These are phyloP conservation scores for Heliocybe sulcata DNA, from an alignment of 1,284 basidiomycete species.

Conservation along the genomic window DNA sequence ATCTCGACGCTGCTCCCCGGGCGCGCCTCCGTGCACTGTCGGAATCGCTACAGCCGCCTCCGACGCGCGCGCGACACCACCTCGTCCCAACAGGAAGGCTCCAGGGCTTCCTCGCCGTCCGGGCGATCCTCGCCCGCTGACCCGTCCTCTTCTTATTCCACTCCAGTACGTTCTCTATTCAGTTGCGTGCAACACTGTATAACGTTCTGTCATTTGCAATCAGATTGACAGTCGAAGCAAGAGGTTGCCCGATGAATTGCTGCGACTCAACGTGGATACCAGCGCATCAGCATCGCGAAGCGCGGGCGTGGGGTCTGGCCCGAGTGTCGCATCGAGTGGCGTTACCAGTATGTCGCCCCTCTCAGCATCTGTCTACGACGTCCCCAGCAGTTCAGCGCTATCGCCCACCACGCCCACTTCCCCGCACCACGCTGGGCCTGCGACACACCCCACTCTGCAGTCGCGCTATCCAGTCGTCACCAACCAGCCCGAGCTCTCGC, in stretches of 20 bases:
- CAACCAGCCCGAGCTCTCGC: not conserved
- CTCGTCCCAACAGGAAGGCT: not conserved
- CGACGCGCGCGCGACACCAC: not conserved
- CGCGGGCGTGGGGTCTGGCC: not conserved
- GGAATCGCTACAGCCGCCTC: conserved; percentile 6
- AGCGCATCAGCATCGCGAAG: not conserved
- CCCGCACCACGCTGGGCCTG: not conserved
- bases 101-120: not conserved
- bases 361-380: not conserved
- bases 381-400: not conserved
- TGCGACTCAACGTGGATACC: not conserved
- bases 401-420: not conserved
- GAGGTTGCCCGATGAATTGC: not conserved
- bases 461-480: not conserved
- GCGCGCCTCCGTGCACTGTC: conserved; percentile 7
- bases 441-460: not conserved
- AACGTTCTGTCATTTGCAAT: too few species aligned
- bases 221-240: not conserved
- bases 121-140: not conserved
- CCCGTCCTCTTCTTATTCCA: not conserved
- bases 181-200: too few species aligned
- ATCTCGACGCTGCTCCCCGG: conserved; percentile 5
- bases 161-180: not conserved
- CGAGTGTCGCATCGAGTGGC: not conserved
- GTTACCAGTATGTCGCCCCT: not conserved